Conservation (phyloP, 129 eudicot species). For the Mikania micrantha region DNA sequence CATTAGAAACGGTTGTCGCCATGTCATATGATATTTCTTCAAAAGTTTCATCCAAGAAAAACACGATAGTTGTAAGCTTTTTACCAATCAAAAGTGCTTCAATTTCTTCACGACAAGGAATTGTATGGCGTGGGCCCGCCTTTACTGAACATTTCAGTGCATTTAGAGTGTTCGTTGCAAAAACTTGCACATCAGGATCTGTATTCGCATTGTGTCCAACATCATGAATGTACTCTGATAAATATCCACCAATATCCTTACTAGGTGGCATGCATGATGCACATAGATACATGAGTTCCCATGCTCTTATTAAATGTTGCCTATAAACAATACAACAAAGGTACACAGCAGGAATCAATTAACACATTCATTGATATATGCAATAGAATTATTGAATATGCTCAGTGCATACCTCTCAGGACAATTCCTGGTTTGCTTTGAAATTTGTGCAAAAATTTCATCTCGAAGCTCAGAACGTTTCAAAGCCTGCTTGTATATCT, state of each 20-base stretch:
- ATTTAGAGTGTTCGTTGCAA: constrained; percentile 78
- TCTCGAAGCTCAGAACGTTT: constrained; percentile 98
- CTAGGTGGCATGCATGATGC: constrained; percentile 99
- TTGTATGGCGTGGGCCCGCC: constrained; percentile 92
- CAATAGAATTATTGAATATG: not conserved
- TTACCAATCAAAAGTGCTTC: constrained; percentile 83
- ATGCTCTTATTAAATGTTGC: constrained; percentile 73
- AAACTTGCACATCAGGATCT: constrained; percentile 70
- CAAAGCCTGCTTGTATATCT: constrained; percentile 78
- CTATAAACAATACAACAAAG: constrained; percentile 28
- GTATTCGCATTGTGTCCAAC: constrained; percentile 60
- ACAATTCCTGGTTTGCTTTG: constrained; percentile 89
- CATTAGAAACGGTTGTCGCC: constrained; percentile 96
- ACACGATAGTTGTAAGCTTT: constrained; percentile 93
- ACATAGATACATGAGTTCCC: constrained; percentile 98
- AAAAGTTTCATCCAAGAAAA: constrained; percentile 96
- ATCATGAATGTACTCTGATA: constrained; percentile 79
- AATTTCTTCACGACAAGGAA: constrained; percentile 95
- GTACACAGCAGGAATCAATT: not conserved
- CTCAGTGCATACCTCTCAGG: constrained; percentile 59
- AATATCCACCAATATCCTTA: constrained; percentile 87
- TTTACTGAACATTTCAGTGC: constrained; percentile 84
- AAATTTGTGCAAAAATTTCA: constrained; percentile 89
- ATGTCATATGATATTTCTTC: constrained; percentile 93
- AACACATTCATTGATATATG: not conserved